These are phyloP conservation scores for Phytophthora rubi DNA, from an alignment of 352 stramenopile genomes.

Conservation along the genomic window DNA sequence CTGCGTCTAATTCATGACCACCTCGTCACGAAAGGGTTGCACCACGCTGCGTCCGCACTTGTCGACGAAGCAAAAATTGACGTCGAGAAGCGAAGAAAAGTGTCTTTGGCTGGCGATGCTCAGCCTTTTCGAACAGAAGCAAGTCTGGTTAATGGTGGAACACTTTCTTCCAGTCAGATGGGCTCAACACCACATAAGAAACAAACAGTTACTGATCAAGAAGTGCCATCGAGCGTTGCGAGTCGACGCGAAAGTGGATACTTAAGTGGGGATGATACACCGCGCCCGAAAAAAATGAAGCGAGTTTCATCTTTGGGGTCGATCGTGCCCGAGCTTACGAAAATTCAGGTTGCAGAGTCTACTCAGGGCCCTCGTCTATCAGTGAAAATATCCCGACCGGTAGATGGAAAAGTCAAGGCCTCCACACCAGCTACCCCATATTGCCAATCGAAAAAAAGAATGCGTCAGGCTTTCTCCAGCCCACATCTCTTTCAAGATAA, in stretches of 20 bases:
- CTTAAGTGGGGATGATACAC: conserved; percentile 32
- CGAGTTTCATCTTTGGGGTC: conserved; percentile 40
- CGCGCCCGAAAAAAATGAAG: conserved; percentile 39
- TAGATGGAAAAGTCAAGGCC: conserved; percentile 18
- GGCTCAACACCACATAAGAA: conserved; percentile 11
- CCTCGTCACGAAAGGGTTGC: conserved; percentile 77
- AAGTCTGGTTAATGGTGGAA: conserved; percentile 4
- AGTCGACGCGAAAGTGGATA: conserved; percentile 37
- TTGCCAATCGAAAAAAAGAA: conserved; percentile 41
- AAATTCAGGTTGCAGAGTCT: conserved; percentile 25
- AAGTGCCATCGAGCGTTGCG: conserved; percentile 19
- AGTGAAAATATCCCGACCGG: conserved; percentile 22
- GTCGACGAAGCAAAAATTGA: conserved; percentile 56
- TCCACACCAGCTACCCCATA: conserved; percentile 20
- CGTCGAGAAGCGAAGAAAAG: conserved; percentile 18
- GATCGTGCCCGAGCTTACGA: conserved; percentile 38
- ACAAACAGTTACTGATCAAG: conserved; percentile 12
- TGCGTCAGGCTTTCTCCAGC: conserved; percentile 35
- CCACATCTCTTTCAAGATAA: conserved; percentile 45
- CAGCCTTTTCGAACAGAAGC: conserved; percentile 23
- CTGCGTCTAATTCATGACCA: conserved; percentile 86
- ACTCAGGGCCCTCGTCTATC: conserved; percentile 6
- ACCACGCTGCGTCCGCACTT: conserved; percentile 56
- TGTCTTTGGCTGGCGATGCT: conserved; percentile 6
- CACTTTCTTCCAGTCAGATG: conserved; percentile 12